phyloP scores from a whole-genome alignment of 768 basidiomycete genomes.

The Leccinum truebloodii region DNA sequence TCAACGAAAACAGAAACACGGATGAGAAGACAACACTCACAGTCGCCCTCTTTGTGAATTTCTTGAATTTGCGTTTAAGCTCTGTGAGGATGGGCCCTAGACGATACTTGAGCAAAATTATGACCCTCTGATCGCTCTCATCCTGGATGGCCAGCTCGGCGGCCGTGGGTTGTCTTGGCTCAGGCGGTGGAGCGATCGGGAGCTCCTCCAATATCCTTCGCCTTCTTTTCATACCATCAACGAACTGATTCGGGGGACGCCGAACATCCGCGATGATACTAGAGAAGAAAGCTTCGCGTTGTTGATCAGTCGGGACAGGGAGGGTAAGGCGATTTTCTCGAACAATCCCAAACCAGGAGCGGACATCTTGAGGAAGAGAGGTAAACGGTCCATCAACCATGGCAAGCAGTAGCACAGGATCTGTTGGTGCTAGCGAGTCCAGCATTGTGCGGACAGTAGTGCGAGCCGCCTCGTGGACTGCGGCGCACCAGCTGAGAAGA shows the following conservation, averaged over 20 bases:
- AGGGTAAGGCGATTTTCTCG: conserved; percentile 77
- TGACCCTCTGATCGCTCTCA: conserved; percentile 75
- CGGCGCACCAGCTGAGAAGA: conserved; percentile 79
- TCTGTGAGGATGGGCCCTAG: conserved; percentile 88
- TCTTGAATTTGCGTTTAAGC: conserved; percentile 89
- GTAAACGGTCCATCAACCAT: conserved; percentile 77
- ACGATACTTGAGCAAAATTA: conserved; percentile 85
- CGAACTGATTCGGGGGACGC: conserved; percentile 83
- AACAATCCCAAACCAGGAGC: conserved; percentile 85
- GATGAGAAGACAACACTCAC: conserved; percentile 44
- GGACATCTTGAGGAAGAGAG: conserved; percentile 78
- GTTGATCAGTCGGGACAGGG: conserved; percentile 46
- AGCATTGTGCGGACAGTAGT: conserved; percentile 89
- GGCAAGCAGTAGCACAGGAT: conserved; percentile 91
- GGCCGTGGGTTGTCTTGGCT: conserved; percentile 77
- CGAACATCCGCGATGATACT: conserved; percentile 67
- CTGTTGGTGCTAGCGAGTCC: conserved; percentile 86
- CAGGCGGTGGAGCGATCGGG: conserved; percentile 86
- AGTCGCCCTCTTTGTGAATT: conserved; percentile 77
- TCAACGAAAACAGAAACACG: conserved; percentile 7
- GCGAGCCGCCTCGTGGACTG: conserved; percentile 81
- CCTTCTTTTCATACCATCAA: conserved; percentile 82
- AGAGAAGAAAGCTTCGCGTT: conserved; percentile 76
- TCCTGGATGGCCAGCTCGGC: conserved; percentile 82
- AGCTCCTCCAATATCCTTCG: conserved; percentile 85